Percentiles rank a stretch among this genome's conserved stretches.
phyloP scores from a whole-genome alignment of 176 grass and related monocot genomes.

The Cenchrus americanus region DNA sequence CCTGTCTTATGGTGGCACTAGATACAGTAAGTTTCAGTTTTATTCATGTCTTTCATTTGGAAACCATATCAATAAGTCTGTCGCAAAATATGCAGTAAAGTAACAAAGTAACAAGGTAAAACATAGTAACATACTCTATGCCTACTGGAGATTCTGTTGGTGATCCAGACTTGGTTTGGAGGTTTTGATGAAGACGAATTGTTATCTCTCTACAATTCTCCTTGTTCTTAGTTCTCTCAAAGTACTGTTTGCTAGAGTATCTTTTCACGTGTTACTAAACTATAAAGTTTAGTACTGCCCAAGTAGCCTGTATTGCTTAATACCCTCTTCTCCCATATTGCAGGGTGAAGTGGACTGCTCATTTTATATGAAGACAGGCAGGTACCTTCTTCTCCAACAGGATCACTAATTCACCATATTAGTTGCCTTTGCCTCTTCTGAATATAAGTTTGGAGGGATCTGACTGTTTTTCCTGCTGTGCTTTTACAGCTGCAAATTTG shows the following conservation, averaged over 20 bases:
- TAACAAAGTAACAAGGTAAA: constrained; percentile 8
- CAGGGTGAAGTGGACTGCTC: constrained; percentile 90
- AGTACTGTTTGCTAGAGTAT: background rate
- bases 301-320: constrained; percentile 25
- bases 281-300: constrained; percentile 15
- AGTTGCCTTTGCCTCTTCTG: constrained; percentile 24
- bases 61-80: constrained; percentile 7
- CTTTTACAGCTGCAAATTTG: constrained; percentile 87
- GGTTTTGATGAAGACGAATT: background rate
- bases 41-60: constrained; percentile 9
- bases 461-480: constrained; percentile 21
- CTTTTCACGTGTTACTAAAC: background rate
- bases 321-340: constrained; percentile 38
- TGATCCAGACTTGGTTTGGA: constrained; percentile 2
- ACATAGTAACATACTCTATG: constrained; percentile 18
- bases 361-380: constrained; percentile 96
- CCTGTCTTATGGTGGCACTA: background rate
- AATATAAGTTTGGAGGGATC: constrained; percentile 15
- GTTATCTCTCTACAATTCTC: constrained; percentile 9
- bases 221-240: background rate
- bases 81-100: constrained; percentile 7
- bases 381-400: constrained; percentile 48
- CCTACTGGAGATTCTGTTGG: constrained; percentile 16
- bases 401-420: constrained; percentile 11
- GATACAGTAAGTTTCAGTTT: background rate